Base-by-base conservation (phyloP, 768 basidiomycete species). In the Suillus subluteus region DNA sequence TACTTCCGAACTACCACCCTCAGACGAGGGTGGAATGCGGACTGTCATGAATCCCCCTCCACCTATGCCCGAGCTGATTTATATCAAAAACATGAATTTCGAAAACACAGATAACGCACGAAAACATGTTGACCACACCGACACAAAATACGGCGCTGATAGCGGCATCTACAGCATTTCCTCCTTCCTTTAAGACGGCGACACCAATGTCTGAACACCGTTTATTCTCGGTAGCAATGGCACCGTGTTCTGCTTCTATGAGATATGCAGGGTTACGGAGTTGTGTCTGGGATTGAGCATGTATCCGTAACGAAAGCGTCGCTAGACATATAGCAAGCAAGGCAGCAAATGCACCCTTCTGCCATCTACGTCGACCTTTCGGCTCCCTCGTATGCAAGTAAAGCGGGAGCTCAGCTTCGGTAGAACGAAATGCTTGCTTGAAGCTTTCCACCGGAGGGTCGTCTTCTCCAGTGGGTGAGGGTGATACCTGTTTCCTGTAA, bases 61-160 rank as follows among this genome's bases (percentile, higher is more conserved):
- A n/a, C 93, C 94, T 56, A 95, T 90, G 4, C 91, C 92, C 13
- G 92, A 91, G 12, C 91, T 92, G 46, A 6, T 64, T 37, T 58
- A 37, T 21, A 43, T 72, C 62, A 16, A 43, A 65, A 52, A 37
- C 62, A 15, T 70, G 66, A n/a, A 40, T 32, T 26, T 26, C 70
- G 15, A 26, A 66, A 44, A 46, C 54, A 12, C 23, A 41, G 32
- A 70, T 46, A 23, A 84, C 88, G 74, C 73, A 95, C 84, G 93
- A 94, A 75, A 96, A 98, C 89, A 94, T 94, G 76, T 95, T 96
- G 62, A 95, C 87, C 3, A 93, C 90, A 6, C 92, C 91, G 41
- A 81, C 80, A 74, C 97, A 98, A 32, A 98, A 81, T 0, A 90
- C 87, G 0, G 92, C 84, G 26, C 88, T 86, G 63, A 98, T 88